Conservation (phyloP, 495 filamentous ascomycete genomes). For the Xylaria scruposa region DNA sequence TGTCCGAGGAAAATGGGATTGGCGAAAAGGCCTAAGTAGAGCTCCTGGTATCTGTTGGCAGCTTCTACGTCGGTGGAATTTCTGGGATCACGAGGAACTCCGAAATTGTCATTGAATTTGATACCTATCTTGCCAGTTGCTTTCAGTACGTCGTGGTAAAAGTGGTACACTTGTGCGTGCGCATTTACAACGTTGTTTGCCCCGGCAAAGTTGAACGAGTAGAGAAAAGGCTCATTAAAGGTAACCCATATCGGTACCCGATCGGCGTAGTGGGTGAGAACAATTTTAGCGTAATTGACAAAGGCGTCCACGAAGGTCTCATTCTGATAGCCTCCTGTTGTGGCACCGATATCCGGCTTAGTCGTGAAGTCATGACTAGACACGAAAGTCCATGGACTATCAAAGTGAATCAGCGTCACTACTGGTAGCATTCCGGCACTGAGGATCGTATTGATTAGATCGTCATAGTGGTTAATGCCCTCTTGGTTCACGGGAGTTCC, state of each 20-base stretch:
- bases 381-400: conserved; percentile 56
- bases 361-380: conserved; percentile 39
- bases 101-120: conserved; percentile 65
- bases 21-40: conserved; percentile 63
- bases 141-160: conserved; percentile 61
- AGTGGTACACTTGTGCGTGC: conserved; percentile 58
- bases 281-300: conserved; percentile 56
- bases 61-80: conserved; percentile 59
- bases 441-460: conserved; percentile 58
- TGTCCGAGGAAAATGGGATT: conserved; percentile 50
- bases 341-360: not conserved
- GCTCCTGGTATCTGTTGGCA: conserved; percentile 59
- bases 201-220: conserved; percentile 27
- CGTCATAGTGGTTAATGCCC: conserved; percentile 56
- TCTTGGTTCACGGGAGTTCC: conserved; percentile 48
- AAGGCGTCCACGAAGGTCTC: conserved; percentile 61
- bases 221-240: conserved; percentile 57
- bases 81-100: conserved; percentile 60
- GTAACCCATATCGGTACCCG: conserved; percentile 65
- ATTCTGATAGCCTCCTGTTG: conserved; percentile 33
- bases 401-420: conserved; percentile 63
- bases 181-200: conserved; percentile 51
- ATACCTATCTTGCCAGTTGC: conserved; percentile 60
- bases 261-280: conserved; percentile 52
- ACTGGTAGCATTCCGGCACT: conserved; percentile 58